Evolutionary conservation across 495 filamentous ascomycete species (phyloP).

Genomic region (Podospora pseudocomata): DNA sequence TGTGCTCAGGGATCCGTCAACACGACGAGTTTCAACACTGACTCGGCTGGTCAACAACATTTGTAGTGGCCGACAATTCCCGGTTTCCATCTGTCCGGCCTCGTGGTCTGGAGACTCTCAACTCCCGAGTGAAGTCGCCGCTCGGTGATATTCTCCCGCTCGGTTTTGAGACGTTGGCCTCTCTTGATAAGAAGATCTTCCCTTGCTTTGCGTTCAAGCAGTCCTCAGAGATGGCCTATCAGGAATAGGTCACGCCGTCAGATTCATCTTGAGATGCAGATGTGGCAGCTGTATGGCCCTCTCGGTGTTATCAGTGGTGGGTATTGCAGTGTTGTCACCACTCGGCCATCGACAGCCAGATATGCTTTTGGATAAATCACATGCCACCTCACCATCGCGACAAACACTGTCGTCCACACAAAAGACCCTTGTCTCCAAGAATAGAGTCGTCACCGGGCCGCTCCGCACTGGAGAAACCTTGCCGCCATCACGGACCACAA

Average conservation of each 20-base stretch:
- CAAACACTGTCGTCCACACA: not conserved
- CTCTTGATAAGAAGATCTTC: too few relatives aligned
- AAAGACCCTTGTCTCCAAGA: not conserved
- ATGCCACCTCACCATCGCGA: not conserved
- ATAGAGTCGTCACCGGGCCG: not conserved
- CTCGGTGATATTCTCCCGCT: not conserved
- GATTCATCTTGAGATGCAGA: not conserved
- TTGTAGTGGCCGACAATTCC: slow-evolving; percentile 6
- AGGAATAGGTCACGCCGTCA: not conserved
- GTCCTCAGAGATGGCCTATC: too few relatives aligned
- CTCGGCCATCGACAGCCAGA: not conserved
- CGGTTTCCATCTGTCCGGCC: slow-evolving; percentile 6
- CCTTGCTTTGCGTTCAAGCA: too few relatives aligned
- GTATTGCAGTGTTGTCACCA: not conserved
- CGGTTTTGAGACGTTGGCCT: not conserved
- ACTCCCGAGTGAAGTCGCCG: not conserved
- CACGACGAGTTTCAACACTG: slow-evolving; percentile 7
- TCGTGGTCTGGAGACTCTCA: not conserved
- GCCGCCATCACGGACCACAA: not conserved
- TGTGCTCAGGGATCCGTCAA: not conserved
- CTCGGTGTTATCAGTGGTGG: not conserved
- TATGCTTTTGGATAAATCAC: not conserved
- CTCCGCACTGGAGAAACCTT: not conserved
- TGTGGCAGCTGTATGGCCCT: not conserved
- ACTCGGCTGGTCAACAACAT: slow-evolving; percentile 2